Base-by-base conservation (phyloP, 345 rosid species). In the Passiflora organensis region DNA sequence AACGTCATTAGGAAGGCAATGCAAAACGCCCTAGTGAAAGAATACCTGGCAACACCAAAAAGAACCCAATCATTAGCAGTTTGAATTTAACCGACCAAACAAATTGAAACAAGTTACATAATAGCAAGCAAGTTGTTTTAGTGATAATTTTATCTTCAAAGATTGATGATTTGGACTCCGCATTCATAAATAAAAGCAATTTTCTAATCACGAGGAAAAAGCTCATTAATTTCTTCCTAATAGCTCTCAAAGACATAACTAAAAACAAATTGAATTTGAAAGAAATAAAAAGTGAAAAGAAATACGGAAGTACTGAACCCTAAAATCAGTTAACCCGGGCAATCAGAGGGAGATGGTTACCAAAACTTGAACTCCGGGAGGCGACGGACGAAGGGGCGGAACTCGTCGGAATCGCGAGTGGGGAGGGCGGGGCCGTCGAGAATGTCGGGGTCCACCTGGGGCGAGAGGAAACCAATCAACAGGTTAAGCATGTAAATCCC, bases 301-400 rank as follows among this genome's bases (percentile, higher is more conserved):
- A 28, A 28, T 28, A n/a, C n/a, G 34, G 34, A 28, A 28, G 5
- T 3, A 28, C 5, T 28, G 13, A 8, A 19, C 32, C 22, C 12
- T 9, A 1, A 4, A 58, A 47, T n/a, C 45, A 14, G 17, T n/a
- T 19, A 32, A 47, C 37, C 41, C 25, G 2, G 6, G 34, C 34
- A 28, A 8, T 28, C 34, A 8, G 34, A 8, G 34, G 34, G 34
- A 28, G 34, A 28, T 14, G 11, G n/a, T 72, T 82, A 89, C 97
- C 97, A 86, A 81, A 86, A 84, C 71, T 89, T 89, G 67, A 89
- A 89, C 82, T 89, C 95, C 0, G 95, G 95, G 25, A 89, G 89
- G 2, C 96, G 76, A 48, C 95, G 91, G 64, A 89, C 80, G 68
- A 84, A 86, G 3, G 95, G 95, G 79, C 82, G 84, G 80, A 89